Conservation (phyloP, 768 basidiomycete genomes). For the Artomyces pyxidatus region DNA sequence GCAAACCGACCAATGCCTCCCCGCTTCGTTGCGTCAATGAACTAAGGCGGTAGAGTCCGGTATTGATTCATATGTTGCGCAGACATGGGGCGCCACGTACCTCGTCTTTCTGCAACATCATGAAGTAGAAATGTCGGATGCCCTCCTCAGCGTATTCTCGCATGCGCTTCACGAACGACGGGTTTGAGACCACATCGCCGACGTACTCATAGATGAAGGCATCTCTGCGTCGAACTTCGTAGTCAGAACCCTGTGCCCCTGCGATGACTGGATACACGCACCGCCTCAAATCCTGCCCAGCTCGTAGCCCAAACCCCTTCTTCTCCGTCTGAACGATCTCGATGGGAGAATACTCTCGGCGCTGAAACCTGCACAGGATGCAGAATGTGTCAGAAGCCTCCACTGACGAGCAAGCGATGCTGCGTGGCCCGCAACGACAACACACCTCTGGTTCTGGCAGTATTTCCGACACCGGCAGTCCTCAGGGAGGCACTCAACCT, state of each 20-base stretch:
- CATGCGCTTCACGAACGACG: constrained; percentile 89
- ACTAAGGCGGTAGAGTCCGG: constrained; percentile 50
- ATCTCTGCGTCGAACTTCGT: constrained; percentile 45
- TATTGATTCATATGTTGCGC: not conserved
- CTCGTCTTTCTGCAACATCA: constrained; percentile 99
- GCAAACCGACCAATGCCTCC: constrained; percentile 96
- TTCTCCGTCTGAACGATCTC: constrained; percentile 90
- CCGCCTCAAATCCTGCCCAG: constrained; percentile 58
- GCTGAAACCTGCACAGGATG: constrained; percentile 62
- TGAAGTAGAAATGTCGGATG: constrained; percentile 96
- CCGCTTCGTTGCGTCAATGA: constrained; percentile 95
- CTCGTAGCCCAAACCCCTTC: constrained; percentile 92
- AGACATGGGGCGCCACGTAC: constrained; percentile 37
- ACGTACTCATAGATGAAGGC: constrained; percentile 95
- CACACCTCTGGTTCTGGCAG: constrained; percentile 92
- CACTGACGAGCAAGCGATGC: not conserved
- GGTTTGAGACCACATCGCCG: constrained; percentile 88
- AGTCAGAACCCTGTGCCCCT: constrained; percentile 1
- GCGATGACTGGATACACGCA: constrained; percentile 28
- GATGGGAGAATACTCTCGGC: constrained; percentile 74
- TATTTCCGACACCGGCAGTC: constrained; percentile 78
- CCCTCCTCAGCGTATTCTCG: constrained; percentile 88
- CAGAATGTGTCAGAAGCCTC: not conserved
- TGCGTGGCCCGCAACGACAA: constrained; percentile 7
- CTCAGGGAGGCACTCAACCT: constrained; percentile 88